Evolutionary conservation across 305 asterid species (phyloP), one percentile per base, ranked within the genome.

Genomic region (Andrographis paniculata): DNA sequence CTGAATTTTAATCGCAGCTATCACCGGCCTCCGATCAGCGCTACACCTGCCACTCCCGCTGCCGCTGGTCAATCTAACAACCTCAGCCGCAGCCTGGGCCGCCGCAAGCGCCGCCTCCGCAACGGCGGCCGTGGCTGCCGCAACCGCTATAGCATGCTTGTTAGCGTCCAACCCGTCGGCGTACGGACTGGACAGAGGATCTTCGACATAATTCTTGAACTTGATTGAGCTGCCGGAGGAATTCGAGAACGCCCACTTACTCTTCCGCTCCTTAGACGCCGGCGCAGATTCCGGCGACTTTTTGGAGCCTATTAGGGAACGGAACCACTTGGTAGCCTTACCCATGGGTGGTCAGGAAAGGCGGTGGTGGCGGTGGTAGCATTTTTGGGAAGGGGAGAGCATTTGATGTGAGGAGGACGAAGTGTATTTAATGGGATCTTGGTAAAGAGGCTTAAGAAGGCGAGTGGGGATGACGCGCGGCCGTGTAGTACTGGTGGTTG

Each of bases 41-140:
- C 48, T 33, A 2, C 17, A 30, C 46, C 78, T 64, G 42, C 60
- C 54, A 18, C 80, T 51, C 28, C 71, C 74, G n/a, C 73, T 64
- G 20, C 83, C 84, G 7, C 84, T 64, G 17, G 91, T 89, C 59
- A 85, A 56, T 28, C 83, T 60, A 38, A 82, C 94, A 7, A 80
- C 98, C 73, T 78, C 86, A 0, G 93, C 94, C 36, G 98, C 98
- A 5, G 97, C 95, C 46, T 82, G 81, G 12, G 97, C 95, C 3
- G 97, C 97, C 13, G 97, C 95, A 1, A 88, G 82, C 23, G 95
- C 97, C 5, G 95, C 97, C 76, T 88, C 94, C 5, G 97, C 94
- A 38, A 85, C 97, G 1, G 86, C 97, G 1, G 97, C 97, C 1
- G 97, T 87, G 44, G 97, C 98, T 31, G 94, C 94, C 1, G 98